Evolutionary conservation across 2,329 filamentous ascomycete species (phyloP), one percentile per base, ranked within the genome.

Genomic region (Harringtonia lauricola): DNA sequence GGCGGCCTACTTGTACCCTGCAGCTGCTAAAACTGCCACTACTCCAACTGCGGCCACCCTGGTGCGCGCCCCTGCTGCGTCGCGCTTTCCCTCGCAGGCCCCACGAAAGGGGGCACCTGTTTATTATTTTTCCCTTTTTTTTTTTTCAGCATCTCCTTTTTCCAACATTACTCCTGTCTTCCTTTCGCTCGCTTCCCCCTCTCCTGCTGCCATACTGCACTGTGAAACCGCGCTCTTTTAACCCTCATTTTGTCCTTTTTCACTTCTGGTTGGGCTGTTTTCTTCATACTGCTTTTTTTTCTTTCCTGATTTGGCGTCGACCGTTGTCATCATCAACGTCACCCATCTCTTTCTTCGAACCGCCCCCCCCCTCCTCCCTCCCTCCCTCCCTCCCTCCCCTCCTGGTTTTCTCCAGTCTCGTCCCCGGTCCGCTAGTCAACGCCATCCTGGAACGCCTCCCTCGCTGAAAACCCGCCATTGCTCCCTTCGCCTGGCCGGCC

Each of bases 61-160:
- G 35, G 35, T 19, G 10, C 18, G 15, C 37, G n/a, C 38, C 39
- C 13, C 19, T 13, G 8, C 41, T 43, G 36, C 17, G 39, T 41
- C 41, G 34, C 41, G 35, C 35, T 38, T 33, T 22, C 38, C 31
- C 9, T 30, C 40, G 8, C 28, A 17, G 37, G 43, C 43, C 43
- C 43, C 43, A 45, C 43, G 43, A 39, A 41, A 31, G 43, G 34
- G 39, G 33, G 17, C 12, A 21, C 26, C 29, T 21, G 30, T 41
- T 31, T 15, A n/a, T 21, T 8, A 13, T 37, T 15, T 6, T 37
- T 24, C 14, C 2, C 30, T 30, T 19, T 30, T 34, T 26, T 12
- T n/a, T 18, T 26, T 31, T 37, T 37, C 15, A 19, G 21, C 42
- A 35, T 42, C 34, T 42, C 42, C 42, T 44, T 17, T 42, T 40